Evolutionary conservation across 257 asterid genomes (phyloP).

Genomic region (Solanum gandarillasii): DNA sequence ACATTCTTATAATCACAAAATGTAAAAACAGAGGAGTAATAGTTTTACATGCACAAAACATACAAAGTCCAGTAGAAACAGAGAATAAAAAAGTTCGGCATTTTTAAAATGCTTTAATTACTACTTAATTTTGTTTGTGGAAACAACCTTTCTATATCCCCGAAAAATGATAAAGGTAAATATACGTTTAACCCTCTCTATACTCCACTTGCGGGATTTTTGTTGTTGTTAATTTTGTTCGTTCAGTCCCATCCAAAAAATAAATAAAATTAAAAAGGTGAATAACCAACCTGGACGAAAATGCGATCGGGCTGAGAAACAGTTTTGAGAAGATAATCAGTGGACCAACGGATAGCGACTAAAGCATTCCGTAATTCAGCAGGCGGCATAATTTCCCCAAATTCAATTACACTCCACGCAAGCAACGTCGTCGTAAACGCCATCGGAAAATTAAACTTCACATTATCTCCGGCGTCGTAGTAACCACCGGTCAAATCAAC

Average conservation of each 20-base stretch:
- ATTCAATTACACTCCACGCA: conserved; percentile 92
- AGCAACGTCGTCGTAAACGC: conserved; percentile 94
- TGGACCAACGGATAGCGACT: conserved; percentile 73
- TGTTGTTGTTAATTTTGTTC: not conserved
- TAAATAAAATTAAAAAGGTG: not conserved
- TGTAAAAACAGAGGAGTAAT: not conserved
- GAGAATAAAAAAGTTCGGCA: not conserved
- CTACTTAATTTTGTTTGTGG: too few species aligned
- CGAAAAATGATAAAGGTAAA: too few species aligned
- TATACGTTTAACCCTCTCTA: too few species aligned
- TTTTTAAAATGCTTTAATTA: too few species aligned
- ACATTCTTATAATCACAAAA: not conserved
- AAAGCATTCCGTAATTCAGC: conserved; percentile 61
- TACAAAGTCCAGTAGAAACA: not conserved
- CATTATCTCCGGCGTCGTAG: conserved; percentile 94
- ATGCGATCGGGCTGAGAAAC: conserved; percentile 83
- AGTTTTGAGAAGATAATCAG: conserved; percentile 80
- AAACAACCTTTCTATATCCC: too few species aligned
- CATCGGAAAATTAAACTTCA: conserved; percentile 91
- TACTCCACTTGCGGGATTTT: too few species aligned
- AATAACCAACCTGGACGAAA: conserved; percentile 61
- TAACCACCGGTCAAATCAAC: conserved; percentile 85
- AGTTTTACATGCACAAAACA: not conserved
- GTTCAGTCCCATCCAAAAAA: not conserved
- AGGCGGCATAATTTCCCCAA: conserved; percentile 63